A percentile compares a stretch with the other conserved stretches of the same genome.
Conservation (phyloP, 306 rosid species). For the Dalbergia oliveri region DNA sequence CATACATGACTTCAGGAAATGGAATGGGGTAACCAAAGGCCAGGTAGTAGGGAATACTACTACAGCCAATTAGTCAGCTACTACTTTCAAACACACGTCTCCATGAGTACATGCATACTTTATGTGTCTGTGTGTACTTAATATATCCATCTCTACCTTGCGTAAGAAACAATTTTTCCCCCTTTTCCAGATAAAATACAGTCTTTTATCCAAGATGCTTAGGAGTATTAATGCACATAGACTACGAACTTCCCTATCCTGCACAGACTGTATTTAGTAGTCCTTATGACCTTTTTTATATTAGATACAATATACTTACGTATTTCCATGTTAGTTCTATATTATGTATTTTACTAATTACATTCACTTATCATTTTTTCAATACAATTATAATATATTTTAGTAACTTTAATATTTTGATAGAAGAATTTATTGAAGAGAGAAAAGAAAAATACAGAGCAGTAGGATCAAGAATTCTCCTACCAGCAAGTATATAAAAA, state of each 20-base stretch:
- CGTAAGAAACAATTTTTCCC: conserved; percentile 4
- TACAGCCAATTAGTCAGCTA: conserved; percentile 39
- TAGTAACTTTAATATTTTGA: neutral
- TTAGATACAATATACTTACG: conserved; percentile 30
- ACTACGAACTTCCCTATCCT: neutral
- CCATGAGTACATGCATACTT: conserved; percentile 10
- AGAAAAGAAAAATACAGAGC: conserved; percentile 30
- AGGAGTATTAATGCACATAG: conserved; percentile 27
- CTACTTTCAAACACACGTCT: conserved; percentile 44
- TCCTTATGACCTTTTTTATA: conserved; percentile 10
- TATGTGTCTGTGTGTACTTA: conserved; percentile 1
- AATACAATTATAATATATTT: neutral
- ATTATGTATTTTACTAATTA: conserved; percentile 18
- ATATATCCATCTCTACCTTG: conserved; percentile 27
- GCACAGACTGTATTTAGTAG: conserved; percentile 10
- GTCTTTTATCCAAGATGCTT: conserved; percentile 9
- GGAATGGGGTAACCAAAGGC: conserved; percentile 54
- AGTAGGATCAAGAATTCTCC: conserved; percentile 33
- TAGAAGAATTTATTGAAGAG: neutral
- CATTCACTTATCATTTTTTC: neutral
- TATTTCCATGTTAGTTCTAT: neutral
- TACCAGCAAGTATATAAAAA: neutral
- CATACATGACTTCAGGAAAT: conserved; percentile 72
- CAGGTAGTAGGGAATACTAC: conserved; percentile 38
- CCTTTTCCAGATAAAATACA: conserved; percentile 32